Evolutionary conservation across 805 yeast species (phyloP), one percentile per base, ranked within the genome.

Genomic region (Crinitomyces ghanaensis): DNA sequence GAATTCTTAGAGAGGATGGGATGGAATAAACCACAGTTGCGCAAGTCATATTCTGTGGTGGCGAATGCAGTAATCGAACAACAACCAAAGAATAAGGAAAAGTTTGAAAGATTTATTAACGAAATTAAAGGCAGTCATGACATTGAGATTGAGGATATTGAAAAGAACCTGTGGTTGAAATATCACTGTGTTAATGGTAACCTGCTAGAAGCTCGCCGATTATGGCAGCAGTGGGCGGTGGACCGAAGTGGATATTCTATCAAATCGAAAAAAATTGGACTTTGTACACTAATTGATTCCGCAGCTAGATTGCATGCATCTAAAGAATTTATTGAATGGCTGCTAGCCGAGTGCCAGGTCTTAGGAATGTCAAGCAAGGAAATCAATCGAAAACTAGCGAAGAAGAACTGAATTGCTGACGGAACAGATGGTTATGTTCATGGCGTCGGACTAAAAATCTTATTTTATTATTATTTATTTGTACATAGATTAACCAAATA

Each of bases 141-240:
- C n/a, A n/a, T n/a, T n/a, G n/a, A 19, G 15, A 17, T 26, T 5
- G 15, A 16, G 22, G 21, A 36, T 14, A 26, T 35, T 14, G 33
- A 30, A 3, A 21, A 30, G 21, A 33, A 28, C 19, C 18, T 33
- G 22, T n/a, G 24, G 9, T 23, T 41, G 17, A 41, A 41, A 23
- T 27, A 16, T 5, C 20, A 30, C 14, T 25, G 34, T 19, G 28
- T 26, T 8, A 11, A 6, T 3, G 34, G 37, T 4, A 26, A 32
- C 17, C 19, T 31, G 14, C 16, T 26, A 2, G 33, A 18, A 8
- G 44, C 43, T n/a, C 14, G 41, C 19, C 30, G 23, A 28, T 13
- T 24, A 12, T 43, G 47, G 47, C 44, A 40, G 28, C 29, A 34
- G 23, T 31, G 32, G 34, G n/a, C n/a, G n/a, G 12, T 26, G 19